phyloP scores from a whole-genome alignment of 306 rosid species.

The Astragalus membranaceus region DNA sequence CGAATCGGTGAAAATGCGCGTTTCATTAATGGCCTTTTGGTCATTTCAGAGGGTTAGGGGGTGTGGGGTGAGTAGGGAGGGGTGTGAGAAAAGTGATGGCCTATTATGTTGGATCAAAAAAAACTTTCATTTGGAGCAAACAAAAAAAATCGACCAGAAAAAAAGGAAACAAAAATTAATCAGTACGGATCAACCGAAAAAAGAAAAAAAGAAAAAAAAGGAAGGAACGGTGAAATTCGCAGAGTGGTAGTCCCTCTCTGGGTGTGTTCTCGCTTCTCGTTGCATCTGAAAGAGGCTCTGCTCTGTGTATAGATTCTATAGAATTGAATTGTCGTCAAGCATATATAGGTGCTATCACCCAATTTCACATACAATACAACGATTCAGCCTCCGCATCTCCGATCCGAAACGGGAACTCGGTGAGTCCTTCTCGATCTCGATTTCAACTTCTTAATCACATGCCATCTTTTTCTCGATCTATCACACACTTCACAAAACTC shows the following conservation, averaged over 20 bases:
- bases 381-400: constrained; percentile 13
- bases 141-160: no score
- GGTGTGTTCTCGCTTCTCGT: neutral
- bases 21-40: no score
- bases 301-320: no score
- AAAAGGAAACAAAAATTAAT: no score
- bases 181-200: neutral
- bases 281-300: neutral
- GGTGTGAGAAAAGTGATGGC: no score
- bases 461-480: constrained; percentile 4
- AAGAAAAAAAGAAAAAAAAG: neutral
- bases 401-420: constrained; percentile 32
- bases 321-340: neutral
- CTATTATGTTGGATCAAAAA: no score
- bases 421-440: constrained; percentile 26
- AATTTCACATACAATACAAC: neutral
- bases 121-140: no score
- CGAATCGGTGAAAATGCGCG: no score
- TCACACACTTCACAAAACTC: neutral
- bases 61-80: no score
- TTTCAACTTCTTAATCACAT: neutral
- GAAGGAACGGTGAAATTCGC: neutral
- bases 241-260: neutral
- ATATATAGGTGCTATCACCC: neutral
- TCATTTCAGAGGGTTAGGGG: no score